Conservation (phyloP, 164 flowering plant genomes). For the Sextonia rubra region DNA sequence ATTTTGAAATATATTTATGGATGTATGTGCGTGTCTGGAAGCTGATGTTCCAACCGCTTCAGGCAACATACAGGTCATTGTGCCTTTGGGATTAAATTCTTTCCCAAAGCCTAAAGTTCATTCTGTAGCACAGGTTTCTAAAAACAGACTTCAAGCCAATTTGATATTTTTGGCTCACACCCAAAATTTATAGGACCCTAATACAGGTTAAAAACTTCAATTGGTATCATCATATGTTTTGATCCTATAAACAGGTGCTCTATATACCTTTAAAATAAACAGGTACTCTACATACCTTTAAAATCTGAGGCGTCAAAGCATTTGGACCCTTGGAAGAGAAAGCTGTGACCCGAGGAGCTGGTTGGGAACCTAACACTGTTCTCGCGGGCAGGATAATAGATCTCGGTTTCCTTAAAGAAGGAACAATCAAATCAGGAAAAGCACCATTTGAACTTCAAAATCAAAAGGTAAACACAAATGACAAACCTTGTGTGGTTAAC, state of each 20-base stretch:
- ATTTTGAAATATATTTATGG: background rate
- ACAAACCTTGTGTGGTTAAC: conserved; percentile 49
- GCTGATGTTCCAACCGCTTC: background rate
- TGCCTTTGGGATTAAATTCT: background rate
- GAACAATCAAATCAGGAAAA: conserved; percentile 1
- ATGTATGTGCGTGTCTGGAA: background rate
- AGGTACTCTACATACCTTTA: conserved; percentile 45
- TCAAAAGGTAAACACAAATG: background rate
- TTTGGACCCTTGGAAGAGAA: conserved; percentile 88
- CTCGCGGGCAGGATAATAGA: conserved; percentile 48
- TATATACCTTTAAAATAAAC: conserved; percentile 57
- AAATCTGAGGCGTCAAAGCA: conserved; percentile 56
- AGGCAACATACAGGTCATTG: background rate
- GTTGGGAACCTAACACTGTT: conserved; percentile 53
- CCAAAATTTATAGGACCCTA: background rate
- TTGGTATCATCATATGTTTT: background rate
- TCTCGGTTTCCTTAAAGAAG: conserved; percentile 41
- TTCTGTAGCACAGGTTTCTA: background rate
- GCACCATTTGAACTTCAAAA: background rate
- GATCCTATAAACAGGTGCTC: background rate
- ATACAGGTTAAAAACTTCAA: background rate
- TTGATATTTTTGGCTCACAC: background rate
- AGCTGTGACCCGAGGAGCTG: conserved; percentile 67
- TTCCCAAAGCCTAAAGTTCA: background rate
- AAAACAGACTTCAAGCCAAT: background rate